Evolutionary conservation across 106 monocot genomes (phyloP), one percentile per base, ranked within the genome.

Genomic region (Triglochin maritima): DNA sequence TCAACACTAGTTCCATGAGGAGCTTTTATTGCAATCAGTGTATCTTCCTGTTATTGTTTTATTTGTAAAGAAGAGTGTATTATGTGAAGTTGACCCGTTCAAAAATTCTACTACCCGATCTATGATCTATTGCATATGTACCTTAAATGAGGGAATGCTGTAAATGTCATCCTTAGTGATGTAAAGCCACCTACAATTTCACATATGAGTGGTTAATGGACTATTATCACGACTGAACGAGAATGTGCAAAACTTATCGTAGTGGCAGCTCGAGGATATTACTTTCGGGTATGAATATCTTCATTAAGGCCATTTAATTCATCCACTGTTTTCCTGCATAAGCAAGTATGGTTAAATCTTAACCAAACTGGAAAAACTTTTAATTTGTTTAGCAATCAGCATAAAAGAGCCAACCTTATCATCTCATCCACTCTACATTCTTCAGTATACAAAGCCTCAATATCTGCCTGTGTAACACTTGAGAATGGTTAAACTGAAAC

Each of bases 1-100:
- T 95, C 94, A 60, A 95, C 45, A 62, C 78, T 85, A 42, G 94
- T 90, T 59, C 90, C 94, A 66, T 74, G 94, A 67, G 94, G 94
- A 76, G 90, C 94, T 78, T 87, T 87, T 69, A 95, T 77, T 49
- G 85, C 85, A 60, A 95, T 79, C 41, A 95, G 76, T 8, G 82
- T 87, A 16, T 81, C 59, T 78, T 83, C 72, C 94, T 95, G 74
- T 43, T 41, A 71, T 68, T 0, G 16, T 13, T 17, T 5, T 6
- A 13, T 13, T 59, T 2, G 2, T 63, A 52, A 53, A 49, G 6
- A 43, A 6, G 47, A 46, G 4, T 55, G 17, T 29, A 29, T 29
- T 29, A n/a, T 29, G 29, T 29, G 29, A 29, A 1, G 1, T 29
- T 29, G 29, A 29, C 29, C 29, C 29, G 29, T 29, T 29, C 0